Percentiles rank a stretch among this genome's conserved stretches.
phyloP scores from a whole-genome alignment of 225 moss, liverwort and hornwort genomes.

The Marchantia paleacea region DNA sequence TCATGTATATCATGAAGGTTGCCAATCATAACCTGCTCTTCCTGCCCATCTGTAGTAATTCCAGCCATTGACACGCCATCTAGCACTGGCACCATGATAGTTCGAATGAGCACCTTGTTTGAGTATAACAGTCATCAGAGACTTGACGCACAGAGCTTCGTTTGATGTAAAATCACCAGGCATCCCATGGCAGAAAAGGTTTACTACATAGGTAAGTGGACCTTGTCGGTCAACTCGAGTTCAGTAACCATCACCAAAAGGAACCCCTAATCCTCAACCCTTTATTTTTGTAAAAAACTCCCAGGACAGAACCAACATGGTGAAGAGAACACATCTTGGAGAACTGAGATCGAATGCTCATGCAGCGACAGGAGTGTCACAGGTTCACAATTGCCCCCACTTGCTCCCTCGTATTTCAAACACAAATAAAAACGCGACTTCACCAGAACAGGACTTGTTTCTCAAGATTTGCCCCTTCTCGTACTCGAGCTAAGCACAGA shows the following conservation, averaged over 20 bases:
- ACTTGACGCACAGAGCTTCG: neutral
- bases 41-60: constrained; percentile 69
- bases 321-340: neutral
- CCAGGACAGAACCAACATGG: neutral
- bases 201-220: neutral
- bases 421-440: neutral
- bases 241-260: neutral
- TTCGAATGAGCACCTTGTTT: neutral
- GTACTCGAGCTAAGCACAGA: neutral
- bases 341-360: too few relatives aligned
- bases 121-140: neutral
- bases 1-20: constrained; percentile 59
- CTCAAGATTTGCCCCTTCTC: neutral
- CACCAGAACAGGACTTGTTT: neutral
- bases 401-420: neutral
- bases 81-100: constrained; percentile 48
- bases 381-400: neutral
- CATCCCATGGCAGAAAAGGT: neutral
- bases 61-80: constrained; percentile 63
- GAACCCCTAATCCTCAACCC: neutral
- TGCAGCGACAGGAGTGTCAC: too few relatives aligned
- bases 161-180: neutral
- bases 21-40: constrained; percentile 88
- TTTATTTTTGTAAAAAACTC: neutral
- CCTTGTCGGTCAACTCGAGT: neutral